Base-by-base conservation (phyloP, 345 rosid genomes). In the Aurinia saxatilis region DNA sequence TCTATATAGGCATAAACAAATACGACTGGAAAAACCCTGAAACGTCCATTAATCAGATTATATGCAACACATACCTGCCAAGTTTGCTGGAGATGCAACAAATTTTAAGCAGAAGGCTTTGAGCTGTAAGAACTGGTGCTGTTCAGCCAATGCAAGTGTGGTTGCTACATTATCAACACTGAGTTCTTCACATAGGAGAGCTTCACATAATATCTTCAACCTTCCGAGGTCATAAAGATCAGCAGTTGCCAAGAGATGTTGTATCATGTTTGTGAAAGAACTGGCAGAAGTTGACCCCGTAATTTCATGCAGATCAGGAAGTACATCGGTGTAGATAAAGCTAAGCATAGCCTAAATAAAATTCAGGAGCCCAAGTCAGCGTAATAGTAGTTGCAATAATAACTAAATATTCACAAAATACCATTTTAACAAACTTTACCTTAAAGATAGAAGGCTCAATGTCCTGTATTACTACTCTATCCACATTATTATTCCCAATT, bases 91-190 rank as follows among this genome's bases (percentile, higher is more conserved):
- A 76, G 67, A 77, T 52, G 92, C 87, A 52, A 86, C 92, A 73
- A 83, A 95, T 65, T 88, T 83, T 73, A 95, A 68, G 77, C 99
- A 90, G 73, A 80, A 71, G 13, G 82, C 79, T 77, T 88, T 90
- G 35, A 95, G 87, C 60, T 84, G 88, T 46, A 73, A 65, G 65
- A 88, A 83, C 3, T 90, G 99, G 64, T 90, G 95, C 70, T 88
- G 95, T 74, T 95, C 97, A 8, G 99, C 97, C 8, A 95, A 73
- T 18, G 93, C 97, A 60, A 95, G 96, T 8, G 97, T 95, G 7
- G 88, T 81, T 14, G 96, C 97, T 66, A 95, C 99, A 2, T 88
- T 86, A 33, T 82, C 84, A 15, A 84, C 79, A 73, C 71, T 74
- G 15, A 95, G 82, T 41, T 86, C 80, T 56, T 95, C 96, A 38